Evolutionary conservation across 2,329 filamentous ascomycete genomes (phyloP), one percentile per base, ranked within the genome.

Genomic region (Rutstroemia sp.): DNA sequence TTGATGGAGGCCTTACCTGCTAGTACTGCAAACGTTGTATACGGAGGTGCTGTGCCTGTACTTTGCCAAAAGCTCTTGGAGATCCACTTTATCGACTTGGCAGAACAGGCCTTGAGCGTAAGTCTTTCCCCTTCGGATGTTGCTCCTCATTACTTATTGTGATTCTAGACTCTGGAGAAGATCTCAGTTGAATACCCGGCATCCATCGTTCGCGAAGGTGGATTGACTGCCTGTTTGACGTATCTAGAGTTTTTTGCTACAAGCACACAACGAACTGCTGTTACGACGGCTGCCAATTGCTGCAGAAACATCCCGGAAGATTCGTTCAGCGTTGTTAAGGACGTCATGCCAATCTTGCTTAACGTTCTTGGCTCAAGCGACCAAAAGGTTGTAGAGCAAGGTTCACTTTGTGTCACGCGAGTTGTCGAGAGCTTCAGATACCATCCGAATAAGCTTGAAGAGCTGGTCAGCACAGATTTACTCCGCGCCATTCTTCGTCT

Each of bases 161-260:
- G 56, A 58, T 5, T 9, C 16, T 62, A 81, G 78, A 99, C 94
- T 0, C 77, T 99, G 53, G 92, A 97, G 70, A 99, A 97, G 73
- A 96, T 99, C 50, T 99, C 94, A 0, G 84, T 92, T 56, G 94
- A 99, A 69, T 99, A 96, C 68, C 94, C 94, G 1, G 86, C 88
- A 4, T 91, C 89, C 56, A 99, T 99, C 64, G 94, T 99, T 46
- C 88, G 92, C 51, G 94, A 97, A 73, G 95, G 94, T 49, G 94
- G 94, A 10, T 77, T 99, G 60, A 95, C 89, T 1, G 94, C 94
- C n/a, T 99, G 94, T 68, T 75, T 99, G 62, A 95, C 89, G 0
- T 97, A 94, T 69, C 81, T 99, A 57, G 94, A 99, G 70, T 99
- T 99, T 73, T 99, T 99, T 67, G 88, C 92, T 16, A 99, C 94